Evolutionary conservation across 2,329 filamentous ascomycete species (phyloP).

Genomic region (Tothia fuscella): DNA sequence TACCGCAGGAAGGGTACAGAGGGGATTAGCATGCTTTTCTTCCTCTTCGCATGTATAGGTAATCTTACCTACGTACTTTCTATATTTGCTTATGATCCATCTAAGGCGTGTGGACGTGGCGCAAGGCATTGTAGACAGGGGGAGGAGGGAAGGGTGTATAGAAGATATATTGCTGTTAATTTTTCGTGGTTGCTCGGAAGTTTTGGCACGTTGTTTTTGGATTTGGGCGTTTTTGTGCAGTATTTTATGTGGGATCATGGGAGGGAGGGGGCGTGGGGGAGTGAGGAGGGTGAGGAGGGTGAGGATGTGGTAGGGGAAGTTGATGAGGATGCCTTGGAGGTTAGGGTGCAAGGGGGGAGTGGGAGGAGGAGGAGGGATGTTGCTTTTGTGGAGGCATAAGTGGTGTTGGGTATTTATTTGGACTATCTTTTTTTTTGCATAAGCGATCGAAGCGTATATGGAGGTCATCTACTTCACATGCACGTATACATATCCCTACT

Average conservation of each 20-base stretch:
- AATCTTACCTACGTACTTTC: conserved; percentile 89
- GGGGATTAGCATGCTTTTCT: conserved; percentile 87
- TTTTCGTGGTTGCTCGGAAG: conserved; percentile 84
- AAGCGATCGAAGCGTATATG: too few relatives aligned
- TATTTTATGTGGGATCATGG: conserved; percentile 93
- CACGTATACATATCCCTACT: too few relatives aligned
- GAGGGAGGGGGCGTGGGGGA: too few relatives aligned
- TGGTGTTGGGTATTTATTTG: too few relatives aligned
- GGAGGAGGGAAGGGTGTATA: conserved; percentile 58
- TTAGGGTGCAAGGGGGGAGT: too few relatives aligned
- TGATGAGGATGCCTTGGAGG: too few relatives aligned
- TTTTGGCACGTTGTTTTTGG: conserved; percentile 72
- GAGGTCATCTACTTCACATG: too few relatives aligned
- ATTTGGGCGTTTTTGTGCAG: conserved; percentile 78
- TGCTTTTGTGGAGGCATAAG: too few relatives aligned
- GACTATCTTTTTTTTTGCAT: too few relatives aligned
- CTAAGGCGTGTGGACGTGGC: conserved; percentile 35
- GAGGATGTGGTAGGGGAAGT: too few relatives aligned
- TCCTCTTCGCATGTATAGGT: conserved; percentile 89
- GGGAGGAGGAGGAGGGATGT: too few relatives aligned
- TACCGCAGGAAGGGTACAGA: conserved; percentile 87
- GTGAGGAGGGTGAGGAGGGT: too few relatives aligned
- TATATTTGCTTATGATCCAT: conserved; percentile 78
- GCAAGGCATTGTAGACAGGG: conserved; percentile 44
- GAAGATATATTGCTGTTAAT: conserved; percentile 77